Base-by-base conservation (phyloP, 345 rosid species). In the Brassica carinata region DNA sequence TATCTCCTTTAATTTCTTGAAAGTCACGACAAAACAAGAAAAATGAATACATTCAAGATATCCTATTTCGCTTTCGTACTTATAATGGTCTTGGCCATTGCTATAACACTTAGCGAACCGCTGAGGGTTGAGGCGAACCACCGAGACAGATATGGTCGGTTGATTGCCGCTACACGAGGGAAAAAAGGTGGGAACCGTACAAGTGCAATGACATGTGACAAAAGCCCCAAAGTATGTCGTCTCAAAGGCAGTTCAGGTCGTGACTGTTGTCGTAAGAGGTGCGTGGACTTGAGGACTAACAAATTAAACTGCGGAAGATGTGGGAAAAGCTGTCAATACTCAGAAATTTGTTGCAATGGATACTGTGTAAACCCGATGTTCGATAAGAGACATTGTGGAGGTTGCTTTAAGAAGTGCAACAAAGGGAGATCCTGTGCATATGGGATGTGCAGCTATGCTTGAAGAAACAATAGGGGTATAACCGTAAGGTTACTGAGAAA, bases 371-470 rank as follows among this genome's bases (percentile, higher is more conserved):
- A 90, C 64, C 84, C 89, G 10, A 85, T 74, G 89, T 83, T 74
- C 31, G 79, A 83, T 83, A 82, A n/a, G 73, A 82, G 84, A 43
- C 87, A 90, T 33, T 90, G 94, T 38, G 92, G 92, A 14, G 88
- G 82, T 13, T 90, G 92, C 84, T 80, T 73, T 82, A 90, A 84
- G 72, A 82, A 74, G 81, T 90, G 94, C 79, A 69, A 84, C 58
- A 89, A 87, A 80, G 89, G 89, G 23, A 86, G 75, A 26, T 13
- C 72, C 5, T 87, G 94, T 48, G 68, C 72, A 3, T 87, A 78
- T 79, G 91, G 92, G n/a, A 85, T 89, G 88, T 89, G 94, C 77
- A 85, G 67, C 80, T 90, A 89, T 67, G 91, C 91, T 36, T 82
- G 59, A 30, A 71, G 64, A 58, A 38, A 64, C 8, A 8, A 1